Evolutionary conservation across 2,329 filamentous ascomycete genomes (phyloP).

Genomic region (Exophiala spinifera): DNA sequence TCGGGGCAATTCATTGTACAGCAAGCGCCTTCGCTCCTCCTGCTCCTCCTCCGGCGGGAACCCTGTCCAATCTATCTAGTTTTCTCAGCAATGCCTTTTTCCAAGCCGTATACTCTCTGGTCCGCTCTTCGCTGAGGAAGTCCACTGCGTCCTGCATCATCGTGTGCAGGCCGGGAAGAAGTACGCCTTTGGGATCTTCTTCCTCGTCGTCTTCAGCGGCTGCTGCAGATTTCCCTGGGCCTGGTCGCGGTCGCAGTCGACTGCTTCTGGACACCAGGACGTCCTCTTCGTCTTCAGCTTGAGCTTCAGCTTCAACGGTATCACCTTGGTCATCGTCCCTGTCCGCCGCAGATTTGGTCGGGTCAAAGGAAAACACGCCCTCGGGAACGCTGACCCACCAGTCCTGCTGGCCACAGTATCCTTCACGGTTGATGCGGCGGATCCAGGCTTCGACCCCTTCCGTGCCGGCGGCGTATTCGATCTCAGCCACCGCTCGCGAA

Average conservation of each 20-base stretch:
- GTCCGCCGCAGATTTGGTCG: slow-evolving; percentile 19
- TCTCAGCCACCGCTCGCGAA: slow-evolving; percentile 5
- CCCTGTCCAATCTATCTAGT: slow-evolving; percentile 35
- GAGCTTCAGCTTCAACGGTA: slow-evolving; percentile 14
- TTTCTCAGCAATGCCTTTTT: slow-evolving; percentile 41
- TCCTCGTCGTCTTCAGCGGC: slow-evolving; percentile 28
- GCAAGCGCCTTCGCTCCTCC: slow-evolving; percentile 1
- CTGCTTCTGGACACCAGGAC: not conserved
- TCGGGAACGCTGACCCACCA: slow-evolving; percentile 62
- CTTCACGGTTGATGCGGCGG: slow-evolving; percentile 49
- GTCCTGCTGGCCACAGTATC: slow-evolving; percentile 57
- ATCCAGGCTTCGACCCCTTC: slow-evolving; percentile 62
- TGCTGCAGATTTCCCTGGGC: not conserved
- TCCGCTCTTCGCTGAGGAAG: slow-evolving; percentile 45
- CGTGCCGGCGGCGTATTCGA: slow-evolving; percentile 41
- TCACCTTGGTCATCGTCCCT: slow-evolving; percentile 19
- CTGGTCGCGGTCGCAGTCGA: not conserved
- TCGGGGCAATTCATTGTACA: not conserved
- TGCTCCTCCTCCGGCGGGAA: not conserved
- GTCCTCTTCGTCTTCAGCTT: slow-evolving; percentile 7
- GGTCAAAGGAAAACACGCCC: slow-evolving; percentile 37
- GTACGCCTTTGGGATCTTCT: slow-evolving; percentile 34
- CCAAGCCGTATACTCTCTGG: slow-evolving; percentile 43
- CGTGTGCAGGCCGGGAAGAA: slow-evolving; percentile 47
- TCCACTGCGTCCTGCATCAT: slow-evolving; percentile 52